A percentile compares a stretch with the other conserved stretches of the same genome.
phyloP scores from a whole-genome alignment of 129 eudicot genomes.

The Helichrysum umbraculigerum region DNA sequence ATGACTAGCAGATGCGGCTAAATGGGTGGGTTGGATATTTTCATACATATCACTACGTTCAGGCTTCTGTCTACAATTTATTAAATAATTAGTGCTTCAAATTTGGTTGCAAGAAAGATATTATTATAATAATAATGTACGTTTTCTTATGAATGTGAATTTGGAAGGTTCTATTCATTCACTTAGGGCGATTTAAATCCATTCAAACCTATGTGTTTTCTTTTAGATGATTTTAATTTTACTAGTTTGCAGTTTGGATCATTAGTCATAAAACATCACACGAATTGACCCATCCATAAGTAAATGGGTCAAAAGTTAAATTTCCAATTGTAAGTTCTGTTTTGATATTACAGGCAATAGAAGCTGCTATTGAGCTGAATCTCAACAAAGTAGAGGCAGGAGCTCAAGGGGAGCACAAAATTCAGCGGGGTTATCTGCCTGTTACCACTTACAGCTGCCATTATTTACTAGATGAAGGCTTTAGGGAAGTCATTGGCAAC shows the following conservation, averaged over 20 bases:
- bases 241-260: not conserved
- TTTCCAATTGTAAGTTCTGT: not conserved
- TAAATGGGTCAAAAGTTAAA: not conserved
- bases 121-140: no score
- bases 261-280: not conserved
- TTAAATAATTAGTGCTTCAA: no score
- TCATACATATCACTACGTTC: not conserved
- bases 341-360: constrained; percentile 66
- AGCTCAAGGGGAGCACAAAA: constrained; percentile 99
- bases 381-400: constrained; percentile 97
- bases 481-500: constrained; percentile 62
- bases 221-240: no score
- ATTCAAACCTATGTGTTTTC: not conserved
- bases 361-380: constrained; percentile 94
- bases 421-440: constrained; percentile 90
- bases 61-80: not conserved
- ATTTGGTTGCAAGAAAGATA: no score
- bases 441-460: constrained; percentile 93
- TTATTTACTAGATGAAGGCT: constrained; percentile 79
- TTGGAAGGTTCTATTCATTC: no score
- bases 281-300: not conserved
- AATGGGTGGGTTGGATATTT: not conserved
- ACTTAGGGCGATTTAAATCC: no score
- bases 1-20: not conserved
- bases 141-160: no score